Evolutionary conservation across 140 eudicot genomes (phyloP), one percentile per base, ranked within the genome.

Genomic region (Stevia rebaudiana): DNA sequence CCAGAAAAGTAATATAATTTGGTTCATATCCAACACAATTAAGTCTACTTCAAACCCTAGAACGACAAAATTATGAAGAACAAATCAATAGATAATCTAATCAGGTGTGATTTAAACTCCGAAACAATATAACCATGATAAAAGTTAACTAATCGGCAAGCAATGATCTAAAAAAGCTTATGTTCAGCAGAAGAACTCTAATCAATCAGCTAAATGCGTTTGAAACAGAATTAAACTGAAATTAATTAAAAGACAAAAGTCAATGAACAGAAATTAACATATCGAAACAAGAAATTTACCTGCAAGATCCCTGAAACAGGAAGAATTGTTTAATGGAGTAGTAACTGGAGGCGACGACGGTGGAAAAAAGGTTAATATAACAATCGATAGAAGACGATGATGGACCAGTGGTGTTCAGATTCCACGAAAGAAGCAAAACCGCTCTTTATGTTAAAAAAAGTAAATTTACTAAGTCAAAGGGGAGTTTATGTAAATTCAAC

Each of bases 401-500:
- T 65, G 78, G 61, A 55, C 73, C 73, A 65, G 52, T 54, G 53
- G 68, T 65, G 66, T 47, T 49, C 69, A 30, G 60, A 66, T 63
- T 73, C 60, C 19, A 15, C 12, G 39, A 63, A 51, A 51, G 61
- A 56, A 33, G 15, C 11, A 10, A 44, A 24, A 61, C 8, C 41
- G 41, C 41, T 66, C 52, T 13, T 65, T 39, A 35, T 71, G 65
- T 61, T 61, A 64, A 40, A 18, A 56, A 56, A 63, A 22, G 65
- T 16, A 25, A 64, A 63, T n/a, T n/a, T n/a, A n/a, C n/a, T n/a
- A n/a, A n/a, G n/a, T n/a, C n/a, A n/a, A n/a, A n/a, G n/a, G n/a
- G n/a, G n/a, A n/a, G n/a, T n/a, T n/a, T n/a, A n/a, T n/a, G n/a
- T n/a, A n/a, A n/a, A n/a, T n/a, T n/a, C n/a, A n/a, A n/a, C n/a